These are phyloP conservation scores for Hypoxylon subgilvum DNA, from an alignment of 495 filamentous ascomycete species.

Conservation along the genomic window DNA sequence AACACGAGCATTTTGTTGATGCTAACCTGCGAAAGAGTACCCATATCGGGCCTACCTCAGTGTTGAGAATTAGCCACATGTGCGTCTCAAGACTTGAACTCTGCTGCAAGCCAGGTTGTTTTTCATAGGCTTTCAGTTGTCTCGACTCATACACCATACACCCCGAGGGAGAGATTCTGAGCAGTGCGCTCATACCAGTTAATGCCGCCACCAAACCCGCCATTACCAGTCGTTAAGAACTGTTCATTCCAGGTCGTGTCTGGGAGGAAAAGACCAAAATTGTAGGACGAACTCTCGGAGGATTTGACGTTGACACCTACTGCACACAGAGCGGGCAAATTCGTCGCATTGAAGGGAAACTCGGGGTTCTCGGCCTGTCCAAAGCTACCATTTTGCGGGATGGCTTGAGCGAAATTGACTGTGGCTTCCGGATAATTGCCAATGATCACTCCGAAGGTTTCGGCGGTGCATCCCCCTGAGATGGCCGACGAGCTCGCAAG, in stretches of 20 bases:
- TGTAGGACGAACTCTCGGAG: conserved; percentile 51
- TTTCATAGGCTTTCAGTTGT: too few species aligned
- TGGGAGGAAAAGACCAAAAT: conserved; percentile 60
- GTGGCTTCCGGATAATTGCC: conserved; percentile 20
- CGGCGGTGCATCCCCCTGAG: conserved; percentile 23
- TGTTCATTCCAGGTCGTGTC: conserved; percentile 53
- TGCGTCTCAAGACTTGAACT: too few species aligned
- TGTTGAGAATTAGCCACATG: not conserved
- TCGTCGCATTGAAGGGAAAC: conserved; percentile 50
- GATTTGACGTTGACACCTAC: conserved; percentile 54
- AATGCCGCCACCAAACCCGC: conserved; percentile 61
- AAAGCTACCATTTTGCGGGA: conserved; percentile 41
- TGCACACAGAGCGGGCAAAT: conserved; percentile 54
- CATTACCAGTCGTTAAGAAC: conserved; percentile 63
- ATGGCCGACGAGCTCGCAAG: conserved; percentile 14
- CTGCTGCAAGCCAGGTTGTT: too few species aligned
- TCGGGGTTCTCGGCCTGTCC: conserved; percentile 41
- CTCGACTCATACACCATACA: too few species aligned
- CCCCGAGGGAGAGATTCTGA: conserved; percentile 14
- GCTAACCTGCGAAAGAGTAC: conserved; percentile 27
- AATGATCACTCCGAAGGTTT: conserved; percentile 33
- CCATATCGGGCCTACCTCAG: conserved; percentile 33
- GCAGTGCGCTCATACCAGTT: conserved; percentile 34
- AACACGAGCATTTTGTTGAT: too few species aligned
- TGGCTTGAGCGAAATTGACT: conserved; percentile 36